A percentile compares a stretch with the other conserved stretches of the same genome.
phyloP scores from a whole-genome alignment of 2,329 filamentous ascomycete genomes.

The Colletotrichum tamarilloi region DNA sequence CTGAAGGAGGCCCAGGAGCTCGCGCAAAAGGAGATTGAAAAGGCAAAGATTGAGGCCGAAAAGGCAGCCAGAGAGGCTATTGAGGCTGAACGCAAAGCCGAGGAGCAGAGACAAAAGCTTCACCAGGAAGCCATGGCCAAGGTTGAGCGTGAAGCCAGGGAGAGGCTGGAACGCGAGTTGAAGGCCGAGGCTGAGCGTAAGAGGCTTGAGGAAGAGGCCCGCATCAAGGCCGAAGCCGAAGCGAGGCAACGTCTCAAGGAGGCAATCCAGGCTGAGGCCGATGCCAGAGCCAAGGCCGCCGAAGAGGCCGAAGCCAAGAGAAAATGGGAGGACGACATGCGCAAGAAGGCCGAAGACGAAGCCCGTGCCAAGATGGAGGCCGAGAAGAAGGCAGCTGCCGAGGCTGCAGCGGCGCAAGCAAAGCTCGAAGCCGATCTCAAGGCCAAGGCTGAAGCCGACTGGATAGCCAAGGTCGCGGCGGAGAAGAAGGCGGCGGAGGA shows the following conservation, averaged over 20 bases:
- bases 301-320: slow-evolving; percentile 40
- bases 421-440: slow-evolving; percentile 45
- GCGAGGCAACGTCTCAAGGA: slow-evolving; percentile 44
- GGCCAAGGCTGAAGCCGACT: slow-evolving; percentile 50
- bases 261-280: slow-evolving; percentile 49
- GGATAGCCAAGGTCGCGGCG: slow-evolving; percentile 47
- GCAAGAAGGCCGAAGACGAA: slow-evolving; percentile 53
- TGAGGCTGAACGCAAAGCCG: slow-evolving; percentile 55
- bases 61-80: slow-evolving; percentile 56
- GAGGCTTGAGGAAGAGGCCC: slow-evolving; percentile 50
- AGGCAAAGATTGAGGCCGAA: slow-evolving; percentile 58
- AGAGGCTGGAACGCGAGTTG: slow-evolving; percentile 52
- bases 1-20: slow-evolving; percentile 55
- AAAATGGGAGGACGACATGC: slow-evolving; percentile 41
- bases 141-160: slow-evolving; percentile 45
- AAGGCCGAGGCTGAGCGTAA: slow-evolving; percentile 57
- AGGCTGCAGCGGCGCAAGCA: slow-evolving; percentile 51
- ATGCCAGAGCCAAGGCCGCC: slow-evolving; percentile 46
- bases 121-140: slow-evolving; percentile 49
- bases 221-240: slow-evolving; percentile 54
- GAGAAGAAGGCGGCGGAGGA: slow-evolving; percentile 46
- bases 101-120: slow-evolving; percentile 55
- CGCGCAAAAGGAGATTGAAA: slow-evolving; percentile 59
- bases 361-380: slow-evolving; percentile 53
- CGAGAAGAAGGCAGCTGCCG: slow-evolving; percentile 49